These are phyloP conservation scores for Thinopyrum elongatum DNA, from an alignment of 176 grass and related monocot species.

Conservation along the genomic window DNA sequence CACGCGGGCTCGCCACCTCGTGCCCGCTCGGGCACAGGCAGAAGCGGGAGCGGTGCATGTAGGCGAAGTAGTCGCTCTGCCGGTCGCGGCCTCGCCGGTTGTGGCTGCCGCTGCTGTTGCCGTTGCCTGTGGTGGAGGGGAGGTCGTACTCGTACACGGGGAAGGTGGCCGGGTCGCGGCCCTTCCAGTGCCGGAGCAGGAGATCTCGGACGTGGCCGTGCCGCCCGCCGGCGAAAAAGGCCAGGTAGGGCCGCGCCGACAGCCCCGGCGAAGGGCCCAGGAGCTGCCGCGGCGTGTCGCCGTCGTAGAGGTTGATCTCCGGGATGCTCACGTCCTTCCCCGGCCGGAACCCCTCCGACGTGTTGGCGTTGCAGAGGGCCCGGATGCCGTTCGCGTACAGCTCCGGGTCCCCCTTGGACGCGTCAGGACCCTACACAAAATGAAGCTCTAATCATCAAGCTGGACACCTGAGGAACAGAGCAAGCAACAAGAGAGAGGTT, in stretches of 20 bases:
- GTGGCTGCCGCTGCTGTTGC: not conserved
- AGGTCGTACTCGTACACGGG: conserved; percentile 62
- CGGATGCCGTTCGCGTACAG: conserved; percentile 57
- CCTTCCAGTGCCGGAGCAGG: conserved; percentile 64
- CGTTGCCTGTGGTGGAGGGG: not conserved
- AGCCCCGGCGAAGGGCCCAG: not conserved
- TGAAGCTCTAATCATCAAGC: not conserved
- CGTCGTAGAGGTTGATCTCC: conserved; percentile 58
- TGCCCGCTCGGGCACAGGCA: conserved; percentile 79
- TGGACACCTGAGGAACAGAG: no score
- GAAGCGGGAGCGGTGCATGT: conserved; percentile 57
- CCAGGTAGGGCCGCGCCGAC: conserved; percentile 37
- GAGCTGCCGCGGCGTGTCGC: conserved; percentile 50
- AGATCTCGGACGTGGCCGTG: conserved; percentile 54
- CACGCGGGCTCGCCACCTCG: conserved; percentile 73
- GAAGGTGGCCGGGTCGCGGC: conserved; percentile 30
- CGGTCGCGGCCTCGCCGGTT: not conserved
- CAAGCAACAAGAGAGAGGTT: no score
- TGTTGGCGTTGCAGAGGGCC: conserved; percentile 82
- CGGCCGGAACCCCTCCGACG: conserved; percentile 63
- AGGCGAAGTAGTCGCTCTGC: conserved; percentile 51
- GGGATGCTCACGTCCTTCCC: conserved; percentile 64
- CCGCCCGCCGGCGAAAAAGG: conserved; percentile 70
- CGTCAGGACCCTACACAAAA: conserved; percentile 39
- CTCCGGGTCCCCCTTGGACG: conserved; percentile 45